A percentile compares a stretch with the other conserved stretches of the same genome.
Conservation (phyloP, 2,329 filamentous ascomycete species). For the Pestalotiopsis sp. region DNA sequence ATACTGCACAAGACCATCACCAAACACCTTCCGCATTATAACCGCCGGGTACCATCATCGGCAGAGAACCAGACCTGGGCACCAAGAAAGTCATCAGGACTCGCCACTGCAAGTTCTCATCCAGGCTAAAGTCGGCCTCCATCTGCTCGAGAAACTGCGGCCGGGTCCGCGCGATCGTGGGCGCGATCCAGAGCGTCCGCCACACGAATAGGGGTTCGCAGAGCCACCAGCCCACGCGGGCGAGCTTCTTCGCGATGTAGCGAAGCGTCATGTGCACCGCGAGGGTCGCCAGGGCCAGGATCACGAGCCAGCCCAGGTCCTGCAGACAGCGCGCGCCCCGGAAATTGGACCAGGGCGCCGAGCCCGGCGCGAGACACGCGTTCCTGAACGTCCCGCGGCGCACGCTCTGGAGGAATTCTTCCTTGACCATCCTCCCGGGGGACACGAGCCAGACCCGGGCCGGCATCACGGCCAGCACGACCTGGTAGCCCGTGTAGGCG, state of each 20-base stretch:
- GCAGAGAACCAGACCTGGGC: neutral
- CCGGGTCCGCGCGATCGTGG: neutral
- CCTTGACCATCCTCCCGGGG: neutral
- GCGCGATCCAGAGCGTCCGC: neutral
- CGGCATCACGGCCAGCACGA: slow-evolving; percentile 14
- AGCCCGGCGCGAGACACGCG: neutral
- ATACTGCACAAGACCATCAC: neutral
- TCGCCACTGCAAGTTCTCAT: neutral
- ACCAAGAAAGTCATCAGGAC: neutral
- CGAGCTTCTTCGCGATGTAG: neutral
- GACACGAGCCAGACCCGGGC: neutral
- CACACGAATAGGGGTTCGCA: neutral
- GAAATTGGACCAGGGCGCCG: neutral
- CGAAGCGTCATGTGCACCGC: neutral
- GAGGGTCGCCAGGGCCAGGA: neutral
- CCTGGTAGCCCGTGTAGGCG: slow-evolving; percentile 28
- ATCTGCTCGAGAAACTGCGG: neutral
- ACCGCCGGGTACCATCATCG: neutral
- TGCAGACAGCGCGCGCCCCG: neutral
- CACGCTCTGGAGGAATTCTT: neutral
- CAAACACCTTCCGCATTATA: neutral
- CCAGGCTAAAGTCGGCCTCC: neutral
- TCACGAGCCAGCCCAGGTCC: neutral
- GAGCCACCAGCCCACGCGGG: neutral
- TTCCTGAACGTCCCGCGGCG: neutral